Evolutionary conservation across 768 basidiomycete genomes (phyloP).

Genomic region (Boletus sp.): DNA sequence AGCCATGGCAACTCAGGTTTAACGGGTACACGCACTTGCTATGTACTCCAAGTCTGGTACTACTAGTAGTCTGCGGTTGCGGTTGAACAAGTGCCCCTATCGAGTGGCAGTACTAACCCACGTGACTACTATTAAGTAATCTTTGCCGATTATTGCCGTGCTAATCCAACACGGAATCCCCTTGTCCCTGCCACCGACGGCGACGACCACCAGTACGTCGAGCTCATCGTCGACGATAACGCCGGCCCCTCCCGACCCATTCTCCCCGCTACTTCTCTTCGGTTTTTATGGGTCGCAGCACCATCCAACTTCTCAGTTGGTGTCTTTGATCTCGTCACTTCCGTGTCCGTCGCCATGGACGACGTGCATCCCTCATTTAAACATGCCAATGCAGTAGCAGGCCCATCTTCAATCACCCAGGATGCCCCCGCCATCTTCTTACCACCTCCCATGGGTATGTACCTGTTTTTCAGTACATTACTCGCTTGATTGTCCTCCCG

Average conservation of each 20-base stretch:
- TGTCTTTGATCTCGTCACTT: slow-evolving; percentile 25
- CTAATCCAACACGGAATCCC: slow-evolving; percentile 34
- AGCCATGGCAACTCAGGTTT: too few species aligned
- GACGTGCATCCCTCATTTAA: slow-evolving; percentile 25
- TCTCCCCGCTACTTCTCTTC: background rate
- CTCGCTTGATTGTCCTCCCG: slow-evolving; percentile 19
- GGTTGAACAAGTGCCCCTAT: background rate
- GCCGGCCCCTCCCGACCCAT: slow-evolving; percentile 4
- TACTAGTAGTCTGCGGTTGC: background rate
- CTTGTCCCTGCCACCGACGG: slow-evolving; percentile 38
- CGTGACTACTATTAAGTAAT: slow-evolving; percentile 35
- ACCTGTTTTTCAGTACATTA: background rate
- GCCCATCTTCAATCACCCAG: slow-evolving; percentile 47
- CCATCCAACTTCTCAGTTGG: slow-evolving; percentile 11
- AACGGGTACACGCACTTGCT: background rate
- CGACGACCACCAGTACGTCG: slow-evolving; percentile 28
- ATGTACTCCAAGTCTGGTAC: background rate
- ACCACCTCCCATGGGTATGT: slow-evolving; percentile 34
- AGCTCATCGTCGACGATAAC: slow-evolving; percentile 33
- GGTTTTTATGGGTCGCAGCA: slow-evolving; percentile 19
- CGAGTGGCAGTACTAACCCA: slow-evolving; percentile 15
- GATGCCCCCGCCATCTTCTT: slow-evolving; percentile 25
- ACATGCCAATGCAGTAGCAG: slow-evolving; percentile 57
- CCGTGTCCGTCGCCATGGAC: slow-evolving; percentile 29
- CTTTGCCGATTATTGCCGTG: slow-evolving; percentile 25